phyloP scores from a whole-genome alignment of 225 moss, liverwort and hornwort species.

The Ulota crispa region DNA sequence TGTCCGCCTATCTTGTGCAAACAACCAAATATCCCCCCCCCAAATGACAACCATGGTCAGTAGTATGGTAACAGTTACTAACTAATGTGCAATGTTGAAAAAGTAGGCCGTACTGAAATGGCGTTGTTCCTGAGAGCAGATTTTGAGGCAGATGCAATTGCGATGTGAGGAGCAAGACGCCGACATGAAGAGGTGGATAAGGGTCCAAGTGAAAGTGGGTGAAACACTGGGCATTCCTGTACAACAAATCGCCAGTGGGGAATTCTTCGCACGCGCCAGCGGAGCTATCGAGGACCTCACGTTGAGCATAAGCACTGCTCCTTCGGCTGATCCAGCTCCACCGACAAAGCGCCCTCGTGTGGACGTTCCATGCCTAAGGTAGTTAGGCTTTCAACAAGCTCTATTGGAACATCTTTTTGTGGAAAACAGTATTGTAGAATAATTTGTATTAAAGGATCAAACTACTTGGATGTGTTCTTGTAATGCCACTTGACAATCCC shows the following conservation, averaged over 20 bases:
- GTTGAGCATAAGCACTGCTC: not conserved
- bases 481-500: no score
- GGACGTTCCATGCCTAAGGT: constrained; percentile 28
- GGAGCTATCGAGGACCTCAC: not conserved
- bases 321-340: not conserved
- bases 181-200: constrained; percentile 70
- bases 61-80: no score
- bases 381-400: no score
- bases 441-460: no score
- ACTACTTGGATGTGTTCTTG: no score
- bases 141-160: constrained; percentile 69
- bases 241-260: constrained; percentile 25
- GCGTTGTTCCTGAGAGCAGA: constrained; percentile 35
- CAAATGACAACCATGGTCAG: not conserved
- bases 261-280: constrained; percentile 16
- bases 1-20: no score
- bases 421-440: no score
- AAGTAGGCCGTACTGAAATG: not conserved
- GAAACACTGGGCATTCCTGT: constrained; percentile 28
- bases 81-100: not conserved
- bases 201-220: constrained; percentile 59
- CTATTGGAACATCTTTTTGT: no score
- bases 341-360: constrained; percentile 26
- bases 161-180: constrained; percentile 80
- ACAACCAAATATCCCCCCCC: no score